Base-by-base conservation (phyloP, 2,329 filamentous ascomycete species). In the Fusarium pseudograminearum region DNA sequence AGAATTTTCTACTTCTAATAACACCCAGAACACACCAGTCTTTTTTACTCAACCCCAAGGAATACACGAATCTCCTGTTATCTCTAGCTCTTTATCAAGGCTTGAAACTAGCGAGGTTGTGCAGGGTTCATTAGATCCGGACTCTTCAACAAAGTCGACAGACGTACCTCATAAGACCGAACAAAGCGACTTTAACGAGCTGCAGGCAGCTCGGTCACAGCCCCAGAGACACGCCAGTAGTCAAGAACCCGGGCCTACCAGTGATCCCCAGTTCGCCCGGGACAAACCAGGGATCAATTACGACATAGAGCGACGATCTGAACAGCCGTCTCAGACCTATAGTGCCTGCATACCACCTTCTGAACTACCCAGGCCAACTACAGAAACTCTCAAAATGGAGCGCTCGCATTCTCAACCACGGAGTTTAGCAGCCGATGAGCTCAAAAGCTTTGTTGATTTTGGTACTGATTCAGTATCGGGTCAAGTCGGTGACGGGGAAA, bases 141-240 rank as follows among this genome's bases (percentile, higher is more conserved):
- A 14, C 22, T 12, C 41, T 8, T 36, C 40, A 6, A 7, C 18
- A 56, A 36, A 28, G 18, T 26, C 54, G 20, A n/a, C 22, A 11
- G 16, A 22, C 46, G 16, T 44, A 44, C 12, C 54, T 31, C 57
- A 30, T 5, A 28, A 30, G 28, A 50, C 14, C 15, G 26, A 47
- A 11, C 38, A 48, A 15, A 46, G 28, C 20, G 44, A 31, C 16
- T 36, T 33, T 20, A 47, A 61, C 34, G 71, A 69, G 46, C 74
- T 70, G 41, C 78, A 76, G 61, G 77, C 74, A 56, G 74, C 76
- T 41, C 78, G 78, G 48, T 46, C 74, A n/a, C 40, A 56, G 30
- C 44, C 57, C 8, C 63, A 63, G 31, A 61, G 56, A 18, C 60
- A 71, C 20, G 60, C 44, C 24, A 57, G 63, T 10, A 73, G 67